Evolutionary conservation across 768 basidiomycete species (phyloP).

Genomic region (Auriculariales sp.): DNA sequence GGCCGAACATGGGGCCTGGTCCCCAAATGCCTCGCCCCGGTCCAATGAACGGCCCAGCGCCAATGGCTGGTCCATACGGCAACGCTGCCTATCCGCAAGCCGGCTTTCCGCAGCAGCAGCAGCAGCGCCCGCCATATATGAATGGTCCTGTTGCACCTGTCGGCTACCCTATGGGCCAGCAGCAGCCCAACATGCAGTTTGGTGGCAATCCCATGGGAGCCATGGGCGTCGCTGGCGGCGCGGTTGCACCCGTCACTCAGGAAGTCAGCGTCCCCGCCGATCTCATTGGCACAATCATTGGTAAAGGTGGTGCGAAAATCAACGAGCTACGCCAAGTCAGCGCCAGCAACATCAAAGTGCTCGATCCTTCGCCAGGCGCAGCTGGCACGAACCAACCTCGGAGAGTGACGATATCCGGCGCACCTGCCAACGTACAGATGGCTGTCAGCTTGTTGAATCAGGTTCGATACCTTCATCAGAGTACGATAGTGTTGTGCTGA

Average conservation of each 20-base stretch:
- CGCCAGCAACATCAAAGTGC: slow-evolving; percentile 90
- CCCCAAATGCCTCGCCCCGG: too few relatives aligned
- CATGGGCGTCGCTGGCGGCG: slow-evolving; percentile 73
- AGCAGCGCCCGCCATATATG: slow-evolving; percentile 28
- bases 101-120: too few relatives aligned
- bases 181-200: slow-evolving; percentile 7
- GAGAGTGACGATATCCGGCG: slow-evolving; percentile 93
- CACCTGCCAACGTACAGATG: slow-evolving; percentile 88
- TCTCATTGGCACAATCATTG: slow-evolving; percentile 96
- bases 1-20: slow-evolving; percentile 22
- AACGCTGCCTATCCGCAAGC: too few relatives aligned
- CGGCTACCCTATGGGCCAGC: too few relatives aligned
- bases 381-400: slow-evolving; percentile 69
- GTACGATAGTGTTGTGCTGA: too few relatives aligned
- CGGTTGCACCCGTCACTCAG: too few relatives aligned
- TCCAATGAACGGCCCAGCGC: background rate
- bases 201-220: slow-evolving; percentile 40
- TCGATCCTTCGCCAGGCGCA: slow-evolving; percentile 60
- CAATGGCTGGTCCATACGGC: too few relatives aligned
- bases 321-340: slow-evolving; percentile 98
- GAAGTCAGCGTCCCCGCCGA: slow-evolving; percentile 98
- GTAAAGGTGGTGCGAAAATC: slow-evolving; percentile 87
- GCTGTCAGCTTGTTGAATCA: slow-evolving; percentile 84
- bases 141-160: background rate
- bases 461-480: too few relatives aligned